Evolutionary conservation across 1,284 basidiomycete genomes (phyloP), one percentile per base, ranked within the genome.

Genomic region (Microbotryum lychnidis-dioicae): DNA sequence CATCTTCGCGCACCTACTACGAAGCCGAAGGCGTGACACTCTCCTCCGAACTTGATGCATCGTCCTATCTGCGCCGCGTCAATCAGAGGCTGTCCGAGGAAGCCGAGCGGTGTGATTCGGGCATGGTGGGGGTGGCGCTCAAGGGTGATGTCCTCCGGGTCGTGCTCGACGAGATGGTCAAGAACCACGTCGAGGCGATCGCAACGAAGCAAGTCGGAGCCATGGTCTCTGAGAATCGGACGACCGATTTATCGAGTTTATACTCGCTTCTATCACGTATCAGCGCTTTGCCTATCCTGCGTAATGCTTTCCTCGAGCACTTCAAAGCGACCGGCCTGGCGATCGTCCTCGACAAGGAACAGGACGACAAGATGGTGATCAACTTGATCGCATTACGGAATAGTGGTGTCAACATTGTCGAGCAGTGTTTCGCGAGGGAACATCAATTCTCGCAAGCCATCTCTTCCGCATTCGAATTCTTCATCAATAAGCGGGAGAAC

Each of bases 401-500:
- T 2, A 81, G 84, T 59, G 80, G 82, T 3, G 83, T 87, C 70
- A 68, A 73, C 4, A 77, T 83, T 16, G 78, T 86, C 33, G 70
- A 72, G 1, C 71, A 73, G 73, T 80, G 68, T 82, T 89, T 76
- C 72, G 79, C 57, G 74, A 74, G 61, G 16, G 72, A 75, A 31
- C 54, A 60, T 7, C 70, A 71, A 10, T 75, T 78, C 60, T 63
- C 62, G 20, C 67, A 80, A 61, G 76, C 78, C 1, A 74, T 80
- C 46, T 73, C 79, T 47, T 86, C 89, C 62, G 88, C 87, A 0
- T 93, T 96, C 76, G 80, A 84, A n/a, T 77, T 75, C 16, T 91
- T 89, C 44, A 87, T 97, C 78, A 87, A 87, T 71, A 80, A 82
- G 27, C 81, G 92, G 25, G 84, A 85, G 58, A 87, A 86, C 72